Conservation (phyloP, 352 stramenopile genomes). For the Phytopythium litorale region DNA sequence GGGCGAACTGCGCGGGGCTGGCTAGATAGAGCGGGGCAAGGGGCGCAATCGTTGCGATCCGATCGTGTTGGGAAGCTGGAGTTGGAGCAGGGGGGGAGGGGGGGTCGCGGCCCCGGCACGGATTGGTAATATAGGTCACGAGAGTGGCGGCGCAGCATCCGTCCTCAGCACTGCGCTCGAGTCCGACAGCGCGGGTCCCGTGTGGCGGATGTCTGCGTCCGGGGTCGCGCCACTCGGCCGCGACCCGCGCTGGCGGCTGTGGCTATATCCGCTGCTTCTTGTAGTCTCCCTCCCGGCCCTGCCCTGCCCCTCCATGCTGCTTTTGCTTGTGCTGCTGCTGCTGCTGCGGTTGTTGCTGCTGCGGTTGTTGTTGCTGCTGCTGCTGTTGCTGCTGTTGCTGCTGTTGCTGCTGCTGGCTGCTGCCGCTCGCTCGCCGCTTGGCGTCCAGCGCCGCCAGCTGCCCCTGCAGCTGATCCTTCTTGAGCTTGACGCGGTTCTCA, state of each 20-base stretch:
- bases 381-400: slow-evolving; percentile 17
- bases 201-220: neutral
- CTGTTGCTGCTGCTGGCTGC: slow-evolving; percentile 16
- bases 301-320: neutral
- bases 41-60: neutral
- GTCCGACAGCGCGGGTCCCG: neutral
- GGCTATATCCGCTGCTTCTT: slow-evolving; percentile 63
- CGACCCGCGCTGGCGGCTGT: neutral
- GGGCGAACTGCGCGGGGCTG: neutral
- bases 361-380: slow-evolving; percentile 7
- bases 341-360: slow-evolving; percentile 1
- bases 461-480: slow-evolving; percentile 86
- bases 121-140: neutral
- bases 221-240: no score
- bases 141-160: neutral
- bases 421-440: slow-evolving; percentile 48
- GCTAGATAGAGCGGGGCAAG: neutral
- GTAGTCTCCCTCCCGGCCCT: slow-evolving; percentile 24
- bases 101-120: neutral
- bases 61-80: neutral
- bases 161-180: neutral
- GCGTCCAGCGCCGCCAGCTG: slow-evolving; percentile 75
- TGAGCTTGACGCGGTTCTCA: slow-evolving; percentile 87
- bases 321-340: slow-evolving; percentile 19
- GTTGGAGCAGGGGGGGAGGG: neutral